phyloP scores from a whole-genome alignment of 345 rosid genomes.

The Eucalyptus tenuipes region DNA sequence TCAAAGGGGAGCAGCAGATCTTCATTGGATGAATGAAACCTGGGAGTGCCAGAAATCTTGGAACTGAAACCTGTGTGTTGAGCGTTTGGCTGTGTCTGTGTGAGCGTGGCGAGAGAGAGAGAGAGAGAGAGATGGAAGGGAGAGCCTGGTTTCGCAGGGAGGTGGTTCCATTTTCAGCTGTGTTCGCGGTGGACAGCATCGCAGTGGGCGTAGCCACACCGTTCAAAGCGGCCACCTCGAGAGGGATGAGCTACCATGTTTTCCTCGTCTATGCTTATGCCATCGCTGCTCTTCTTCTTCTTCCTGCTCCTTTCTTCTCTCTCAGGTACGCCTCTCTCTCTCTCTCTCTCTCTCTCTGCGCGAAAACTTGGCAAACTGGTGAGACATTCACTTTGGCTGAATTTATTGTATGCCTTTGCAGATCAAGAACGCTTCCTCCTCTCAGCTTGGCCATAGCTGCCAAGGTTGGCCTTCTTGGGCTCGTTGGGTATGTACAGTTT shows the following conservation, averaged over 20 bases:
- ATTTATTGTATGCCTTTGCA: not conserved
- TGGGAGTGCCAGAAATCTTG: not conserved
- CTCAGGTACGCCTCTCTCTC: not conserved
- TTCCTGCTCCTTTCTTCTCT: slow-evolving; percentile 1
- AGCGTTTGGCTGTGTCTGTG: not conserved
- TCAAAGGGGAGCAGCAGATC: slow-evolving; percentile 23
- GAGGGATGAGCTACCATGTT: slow-evolving; percentile 1
- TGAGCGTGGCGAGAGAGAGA: not conserved
- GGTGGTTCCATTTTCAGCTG: not conserved
- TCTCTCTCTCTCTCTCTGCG: not conserved
- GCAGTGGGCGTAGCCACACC: not conserved
- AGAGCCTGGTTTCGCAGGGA: not conserved
- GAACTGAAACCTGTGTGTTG: not conserved
- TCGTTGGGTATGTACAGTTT: not conserved
- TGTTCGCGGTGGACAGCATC: not conserved
- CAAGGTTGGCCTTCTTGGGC: not conserved
- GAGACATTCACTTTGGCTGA: not conserved
- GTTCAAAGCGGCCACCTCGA: not conserved
- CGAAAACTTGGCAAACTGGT: not conserved
- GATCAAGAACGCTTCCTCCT: not conserved
- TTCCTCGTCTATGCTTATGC: not conserved
- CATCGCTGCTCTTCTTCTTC: not conserved
- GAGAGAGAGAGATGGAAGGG: not conserved
- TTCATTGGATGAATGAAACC: slow-evolving; percentile 6
- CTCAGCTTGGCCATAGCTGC: not conserved